These are phyloP conservation scores for Alliaria petiolata DNA, from an alignment of 345 rosid species.

Conservation along the genomic window DNA sequence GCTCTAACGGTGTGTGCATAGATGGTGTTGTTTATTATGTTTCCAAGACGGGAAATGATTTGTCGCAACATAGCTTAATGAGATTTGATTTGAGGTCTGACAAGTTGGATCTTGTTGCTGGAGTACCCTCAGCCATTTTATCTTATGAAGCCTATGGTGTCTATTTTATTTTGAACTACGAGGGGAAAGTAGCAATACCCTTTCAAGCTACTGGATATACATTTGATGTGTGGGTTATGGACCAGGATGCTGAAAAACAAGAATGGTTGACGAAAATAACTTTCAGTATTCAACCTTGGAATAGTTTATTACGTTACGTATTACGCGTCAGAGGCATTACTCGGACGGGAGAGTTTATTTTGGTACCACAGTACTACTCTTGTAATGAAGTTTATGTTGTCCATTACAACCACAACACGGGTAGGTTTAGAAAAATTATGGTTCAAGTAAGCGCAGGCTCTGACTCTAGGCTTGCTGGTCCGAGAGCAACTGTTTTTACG, in stretches of 20 bases:
- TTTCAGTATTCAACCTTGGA: background rate
- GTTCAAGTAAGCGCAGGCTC: background rate
- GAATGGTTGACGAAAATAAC: background rate
- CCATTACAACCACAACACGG: background rate
- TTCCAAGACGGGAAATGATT: background rate
- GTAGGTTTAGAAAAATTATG: background rate
- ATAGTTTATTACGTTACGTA: background rate
- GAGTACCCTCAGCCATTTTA: background rate
- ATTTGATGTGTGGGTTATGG: constrained; percentile 5
- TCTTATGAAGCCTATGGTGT: too few relatives aligned
- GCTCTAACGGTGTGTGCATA: background rate
- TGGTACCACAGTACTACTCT: background rate
- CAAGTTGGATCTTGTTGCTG: background rate
- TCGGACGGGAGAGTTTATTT: background rate
- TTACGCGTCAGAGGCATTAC: background rate
- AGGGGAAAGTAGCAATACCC: constrained; percentile 3
- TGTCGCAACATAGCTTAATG: background rate
- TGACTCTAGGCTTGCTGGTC: too few relatives aligned
- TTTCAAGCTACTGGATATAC: background rate
- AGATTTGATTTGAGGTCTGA: constrained; percentile 5
- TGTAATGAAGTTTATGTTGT: background rate
- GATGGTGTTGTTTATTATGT: constrained; percentile 8
- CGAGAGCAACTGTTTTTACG: background rate
- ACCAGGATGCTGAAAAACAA: background rate
- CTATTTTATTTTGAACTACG: background rate